A percentile compares a stretch with the other conserved stretches of the same genome.
These are phyloP conservation scores for Handroanthus guayacan DNA, from an alignment of 257 asterid species.

Conservation along the genomic window DNA sequence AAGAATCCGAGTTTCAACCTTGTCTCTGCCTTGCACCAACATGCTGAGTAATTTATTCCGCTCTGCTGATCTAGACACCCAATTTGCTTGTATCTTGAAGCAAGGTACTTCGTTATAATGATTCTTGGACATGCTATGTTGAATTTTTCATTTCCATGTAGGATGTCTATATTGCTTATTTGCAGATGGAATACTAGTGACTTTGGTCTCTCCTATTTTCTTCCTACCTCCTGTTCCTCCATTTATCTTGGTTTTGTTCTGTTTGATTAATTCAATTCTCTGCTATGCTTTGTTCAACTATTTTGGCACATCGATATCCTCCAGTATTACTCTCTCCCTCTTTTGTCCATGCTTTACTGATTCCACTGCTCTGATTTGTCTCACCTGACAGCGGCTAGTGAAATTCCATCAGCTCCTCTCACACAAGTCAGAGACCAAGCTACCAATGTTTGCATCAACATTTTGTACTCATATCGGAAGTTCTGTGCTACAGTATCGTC, in stretches of 20 bases:
- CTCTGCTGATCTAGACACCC: slow-evolving; percentile 95
- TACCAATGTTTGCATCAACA: slow-evolving; percentile 84
- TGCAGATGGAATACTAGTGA: slow-evolving; percentile 26
- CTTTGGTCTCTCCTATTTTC: slow-evolving; percentile 18
- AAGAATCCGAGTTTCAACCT: slow-evolving; percentile 94
- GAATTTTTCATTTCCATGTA: slow-evolving; percentile 6
- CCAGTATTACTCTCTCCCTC: slow-evolving; percentile 14
- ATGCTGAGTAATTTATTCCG: slow-evolving; percentile 95
- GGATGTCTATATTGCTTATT: slow-evolving; percentile 12
- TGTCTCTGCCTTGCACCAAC: slow-evolving; percentile 91
- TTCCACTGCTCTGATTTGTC: slow-evolving; percentile 37
- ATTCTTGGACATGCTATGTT: slow-evolving; percentile 25
- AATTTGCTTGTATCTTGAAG: slow-evolving; percentile 84
- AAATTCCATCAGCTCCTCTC: slow-evolving; percentile 80
- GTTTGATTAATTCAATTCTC: slow-evolving; percentile 12
- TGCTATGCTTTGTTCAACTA: not conserved
- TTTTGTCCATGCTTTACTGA: slow-evolving; percentile 26
- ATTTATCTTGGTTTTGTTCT: slow-evolving; percentile 22
- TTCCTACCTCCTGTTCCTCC: slow-evolving; percentile 24
- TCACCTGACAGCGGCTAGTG: slow-evolving; percentile 76
- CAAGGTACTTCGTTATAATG: slow-evolving; percentile 62
- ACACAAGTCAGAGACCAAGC: slow-evolving; percentile 90
- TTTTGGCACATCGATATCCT: slow-evolving; percentile 16
- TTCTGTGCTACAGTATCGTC: slow-evolving; percentile 96
- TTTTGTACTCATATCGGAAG: slow-evolving; percentile 89